Evolutionary conservation across 306 rosid species (phyloP).

Genomic region (Castanospermum australe): DNA sequence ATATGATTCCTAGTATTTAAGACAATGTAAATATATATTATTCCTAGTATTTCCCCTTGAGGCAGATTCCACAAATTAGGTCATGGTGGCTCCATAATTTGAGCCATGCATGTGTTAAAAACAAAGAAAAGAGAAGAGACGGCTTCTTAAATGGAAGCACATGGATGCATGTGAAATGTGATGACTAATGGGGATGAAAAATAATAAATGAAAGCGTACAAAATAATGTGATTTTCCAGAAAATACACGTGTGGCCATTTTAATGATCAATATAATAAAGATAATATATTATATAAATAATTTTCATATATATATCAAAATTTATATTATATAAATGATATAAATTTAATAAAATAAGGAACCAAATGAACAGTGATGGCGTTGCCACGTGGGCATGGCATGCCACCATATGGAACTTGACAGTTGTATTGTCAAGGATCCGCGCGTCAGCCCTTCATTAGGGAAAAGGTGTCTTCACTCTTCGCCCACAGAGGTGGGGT

Average conservation of each 20-base stretch:
- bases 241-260: not conserved
- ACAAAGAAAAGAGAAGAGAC: conserved; percentile 3
- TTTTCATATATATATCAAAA: too few species aligned
- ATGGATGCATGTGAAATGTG: conserved; percentile 52
- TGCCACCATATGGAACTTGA: conserved; percentile 11
- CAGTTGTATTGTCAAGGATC: conserved; percentile 15
- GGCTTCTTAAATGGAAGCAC: conserved; percentile 40
- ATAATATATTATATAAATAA: too few species aligned
- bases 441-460: conserved; percentile 31
- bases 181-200: conserved; percentile 16
- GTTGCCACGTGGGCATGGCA: conserved; percentile 31
- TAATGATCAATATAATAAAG: too few species aligned
- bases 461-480: conserved; percentile 11
- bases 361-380: conserved; percentile 11
- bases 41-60: not conserved
- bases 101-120: not conserved
- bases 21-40: not conserved
- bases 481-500: conserved; percentile 1
- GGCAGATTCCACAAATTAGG: not conserved
- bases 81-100: not conserved
- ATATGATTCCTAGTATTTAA: not conserved
- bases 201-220: conserved; percentile 13
- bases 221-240: conserved; percentile 21
- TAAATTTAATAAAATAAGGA: too few species aligned
- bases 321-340: too few species aligned